Evolutionary conservation across 139 green algal species (phyloP).

Genomic region (Penium margaritaceum): DNA sequence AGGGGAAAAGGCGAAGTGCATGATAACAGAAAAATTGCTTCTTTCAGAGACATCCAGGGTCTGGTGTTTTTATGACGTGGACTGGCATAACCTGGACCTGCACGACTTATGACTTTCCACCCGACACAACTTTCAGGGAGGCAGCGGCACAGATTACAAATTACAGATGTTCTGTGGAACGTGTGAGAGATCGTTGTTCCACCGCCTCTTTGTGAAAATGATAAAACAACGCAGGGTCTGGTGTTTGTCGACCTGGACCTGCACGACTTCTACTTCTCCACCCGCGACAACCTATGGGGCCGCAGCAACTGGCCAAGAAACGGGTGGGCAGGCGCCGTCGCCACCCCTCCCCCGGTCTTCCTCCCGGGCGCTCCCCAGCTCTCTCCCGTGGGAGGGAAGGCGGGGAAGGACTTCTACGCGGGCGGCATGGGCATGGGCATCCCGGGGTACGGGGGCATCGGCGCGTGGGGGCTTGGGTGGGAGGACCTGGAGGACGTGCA

Average conservation of each 20-base stretch:
- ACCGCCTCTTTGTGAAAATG: no score
- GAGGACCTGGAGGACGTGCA: constrained; percentile 35
- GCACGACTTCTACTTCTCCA: not conserved
- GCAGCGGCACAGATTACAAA: no score
- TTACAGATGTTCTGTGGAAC: no score
- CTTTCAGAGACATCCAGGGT: no score
- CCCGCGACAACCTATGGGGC: constrained; percentile 28
- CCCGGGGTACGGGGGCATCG: constrained; percentile 35
- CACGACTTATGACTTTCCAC: no score
- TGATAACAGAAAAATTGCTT: no score
- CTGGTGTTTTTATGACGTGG: no score
- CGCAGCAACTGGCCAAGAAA: constrained; percentile 5
- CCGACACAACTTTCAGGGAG: no score
- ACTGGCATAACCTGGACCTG: no score
- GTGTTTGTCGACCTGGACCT: constrained; percentile 2
- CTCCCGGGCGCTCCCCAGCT: not conserved
- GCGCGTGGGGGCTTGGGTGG: constrained; percentile 35
- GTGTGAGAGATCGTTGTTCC: no score
- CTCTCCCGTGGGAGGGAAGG: not conserved
- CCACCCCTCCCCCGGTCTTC: constrained; percentile 1
- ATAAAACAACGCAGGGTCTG: constrained; percentile 1
- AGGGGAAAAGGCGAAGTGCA: no score
- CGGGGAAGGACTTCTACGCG: not conserved
- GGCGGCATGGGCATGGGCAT: constrained; percentile 28
- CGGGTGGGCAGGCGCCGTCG: constrained; percentile 11